Base-by-base conservation (phyloP, 805 yeast species). In the Monosporozyma servazzii region DNA sequence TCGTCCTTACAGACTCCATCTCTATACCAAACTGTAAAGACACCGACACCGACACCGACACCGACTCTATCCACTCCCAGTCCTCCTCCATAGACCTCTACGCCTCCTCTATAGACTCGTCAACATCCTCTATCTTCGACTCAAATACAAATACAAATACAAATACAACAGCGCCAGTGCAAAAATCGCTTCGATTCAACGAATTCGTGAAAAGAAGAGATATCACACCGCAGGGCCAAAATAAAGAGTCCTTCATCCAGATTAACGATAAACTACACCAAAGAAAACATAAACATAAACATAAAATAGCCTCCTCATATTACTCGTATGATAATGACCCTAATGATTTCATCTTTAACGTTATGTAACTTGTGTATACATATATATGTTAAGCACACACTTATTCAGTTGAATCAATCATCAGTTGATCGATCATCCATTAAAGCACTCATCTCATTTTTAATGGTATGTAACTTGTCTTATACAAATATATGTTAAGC, bases 61-160 rank as follows among this genome's bases (percentile, higher is more conserved):
- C 47, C 7, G 47, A 44, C 20, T 44, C 47, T 6, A 41, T 41
- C 23, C 29, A 41, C n/a, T n/a, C n/a, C n/a, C n/a, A n/a, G n/a
- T n/a, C n/a, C n/a, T n/a, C n/a, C n/a, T n/a, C n/a, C n/a, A n/a
- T n/a, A n/a, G n/a, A n/a, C n/a, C n/a, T n/a, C n/a, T n/a, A n/a
- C n/a, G n/a, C n/a, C n/a, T n/a, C n/a, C n/a, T n/a, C n/a, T n/a
- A n/a, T n/a, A n/a, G 58, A 56, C 31, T 64, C 68, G 3, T 50
- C 53, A 33, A 53, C 56, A 17, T 64, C 68, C 1, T 63, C 66
- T 1, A 60, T 64, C 21, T 63, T 63, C 41, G 68, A 63, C 42
- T 48, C 50, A 8, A 36, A 48, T 8, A 13, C 36, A 7, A 41
- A 11, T 8, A 27, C 31, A 18, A 6, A 11, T 17, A 20, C 23